These are phyloP conservation scores for Neonectria ditissima DNA, from an alignment of 2,329 filamentous ascomycete genomes.

Conservation along the genomic window DNA sequence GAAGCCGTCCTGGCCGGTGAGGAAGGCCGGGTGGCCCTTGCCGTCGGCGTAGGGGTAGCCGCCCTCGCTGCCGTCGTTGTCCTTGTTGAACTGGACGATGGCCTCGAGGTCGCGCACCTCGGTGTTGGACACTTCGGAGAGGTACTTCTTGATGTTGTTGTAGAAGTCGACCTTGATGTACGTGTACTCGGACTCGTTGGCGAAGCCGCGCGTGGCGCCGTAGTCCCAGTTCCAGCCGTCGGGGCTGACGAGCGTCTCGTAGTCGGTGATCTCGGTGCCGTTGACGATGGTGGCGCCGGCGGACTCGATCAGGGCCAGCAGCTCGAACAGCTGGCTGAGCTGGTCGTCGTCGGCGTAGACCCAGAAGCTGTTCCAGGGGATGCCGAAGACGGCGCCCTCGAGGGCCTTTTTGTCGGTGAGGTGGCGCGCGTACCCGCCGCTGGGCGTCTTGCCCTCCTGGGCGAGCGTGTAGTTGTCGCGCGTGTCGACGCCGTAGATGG, in stretches of 20 bases:
- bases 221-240: conserved; percentile 82
- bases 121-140: conserved; percentile 72
- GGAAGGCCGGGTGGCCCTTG: conserved; percentile 68
- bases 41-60: conserved; percentile 66
- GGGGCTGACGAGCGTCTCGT: conserved; percentile 71
- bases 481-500: conserved; percentile 73
- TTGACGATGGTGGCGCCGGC: conserved; percentile 78
- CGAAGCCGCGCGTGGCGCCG: conserved; percentile 68
- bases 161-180: conserved; percentile 79
- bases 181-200: conserved; percentile 81
- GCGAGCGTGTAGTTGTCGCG: conserved; percentile 75
- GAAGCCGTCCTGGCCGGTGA: conserved; percentile 78
- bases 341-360: conserved; percentile 68
- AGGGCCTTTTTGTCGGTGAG: conserved; percentile 66
- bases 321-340: conserved; percentile 60
- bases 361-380: conserved; percentile 82
- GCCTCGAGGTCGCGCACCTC: conserved; percentile 70
- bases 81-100: conserved; percentile 73
- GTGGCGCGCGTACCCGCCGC: conserved; percentile 67
- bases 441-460: conserved; percentile 66
- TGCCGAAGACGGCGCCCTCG: conserved; percentile 72
- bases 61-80: conserved; percentile 75
- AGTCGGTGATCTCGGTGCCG: conserved; percentile 74
- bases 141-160: conserved; percentile 70
- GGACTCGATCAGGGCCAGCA: conserved; percentile 63